Base-by-base conservation (phyloP, 768 basidiomycete species). In the Trametopsis cervina region DNA sequence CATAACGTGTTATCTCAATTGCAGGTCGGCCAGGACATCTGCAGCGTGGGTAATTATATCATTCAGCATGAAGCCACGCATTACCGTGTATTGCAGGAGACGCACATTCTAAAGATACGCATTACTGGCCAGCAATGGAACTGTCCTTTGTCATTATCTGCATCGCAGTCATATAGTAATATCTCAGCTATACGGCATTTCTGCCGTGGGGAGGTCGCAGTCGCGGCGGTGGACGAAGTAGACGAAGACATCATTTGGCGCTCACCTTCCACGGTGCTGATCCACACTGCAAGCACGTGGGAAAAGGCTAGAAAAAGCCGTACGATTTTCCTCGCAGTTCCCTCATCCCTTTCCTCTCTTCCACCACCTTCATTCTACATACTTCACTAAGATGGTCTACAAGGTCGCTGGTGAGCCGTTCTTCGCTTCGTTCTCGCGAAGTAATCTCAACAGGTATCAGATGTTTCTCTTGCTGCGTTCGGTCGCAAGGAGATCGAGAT, bases 401-500 rank as follows among this genome's bases (percentile, higher is more conserved):
- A 92, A 95, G 70, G 91, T 95, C 60, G 83, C 91, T 69, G 89
- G 89, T 88, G 62, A 52, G 73, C 46, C 18, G 10, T 25, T 3
- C 1, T 21, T 25, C 12, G 29, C 27, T 22, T 35, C 12, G 24
- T n/a, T n/a, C n/a, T n/a, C n/a, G n/a, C n/a, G n/a, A n/a, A n/a
- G n/a, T n/a, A 49, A 53, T 51, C 54, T 61, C 22, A 49, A 26
- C 25, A 13, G 35, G 36, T 44, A 9, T 39, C 46, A 90, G 92
- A 92, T 65, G 74, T 95, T 62, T 98, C 94, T 61, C 89, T 99
- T 65, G 96, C 96, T 65, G 95, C 95, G 52, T 99, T 97, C 72
- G 92, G 95, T 70, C 92, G 95, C 76, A 99, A 99, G 76, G 95
- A 99, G 76, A 90, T 99, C 61, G 85, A 95, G 74, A 89, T 99